These are phyloP conservation scores for Toxicodendron radicans DNA, from an alignment of 345 rosid genomes.

Conservation along the genomic window DNA sequence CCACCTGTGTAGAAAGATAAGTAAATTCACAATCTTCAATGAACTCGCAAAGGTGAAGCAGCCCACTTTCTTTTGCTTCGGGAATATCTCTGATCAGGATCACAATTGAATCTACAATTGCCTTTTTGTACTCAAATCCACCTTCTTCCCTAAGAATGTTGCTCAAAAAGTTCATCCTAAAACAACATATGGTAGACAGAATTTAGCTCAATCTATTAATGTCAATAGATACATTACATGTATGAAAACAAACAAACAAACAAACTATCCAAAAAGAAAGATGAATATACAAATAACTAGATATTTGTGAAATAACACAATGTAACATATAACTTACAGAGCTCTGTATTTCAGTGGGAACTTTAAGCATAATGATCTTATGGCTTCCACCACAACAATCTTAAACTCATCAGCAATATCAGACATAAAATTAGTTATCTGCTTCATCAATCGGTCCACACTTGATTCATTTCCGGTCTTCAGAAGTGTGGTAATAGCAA, in stretches of 20 bases:
- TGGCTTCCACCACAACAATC: constrained; percentile 98
- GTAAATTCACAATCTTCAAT: constrained; percentile 99
- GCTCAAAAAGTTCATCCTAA: constrained; percentile 98
- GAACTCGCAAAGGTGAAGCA: constrained; percentile 98
- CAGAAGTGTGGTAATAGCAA: constrained; percentile 93
- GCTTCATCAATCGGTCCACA: constrained; percentile 98
- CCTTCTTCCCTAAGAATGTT: constrained; percentile 99
- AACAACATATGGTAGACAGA: constrained; percentile 23
- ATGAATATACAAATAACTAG: not conserved
- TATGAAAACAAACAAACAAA: not conserved
- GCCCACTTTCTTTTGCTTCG: constrained; percentile 94
- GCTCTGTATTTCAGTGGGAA: constrained; percentile 96
- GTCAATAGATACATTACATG: not conserved
- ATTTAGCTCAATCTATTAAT: not conserved
- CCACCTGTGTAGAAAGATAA: constrained; percentile 95
- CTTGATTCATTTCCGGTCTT: constrained; percentile 99
- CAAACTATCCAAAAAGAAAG: not conserved
- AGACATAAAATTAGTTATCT: constrained; percentile 95
- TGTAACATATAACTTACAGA: constrained; percentile 52
- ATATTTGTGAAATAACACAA: not conserved
- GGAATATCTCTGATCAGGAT: constrained; percentile 97
- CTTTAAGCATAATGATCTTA: constrained; percentile 92
- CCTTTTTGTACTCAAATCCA: constrained; percentile 97
- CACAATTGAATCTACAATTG: constrained; percentile 96
- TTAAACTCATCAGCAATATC: constrained; percentile 99